Conservation (phyloP, 192 early-diverging fungal genomes). For the Coemansia sp. region DNA sequence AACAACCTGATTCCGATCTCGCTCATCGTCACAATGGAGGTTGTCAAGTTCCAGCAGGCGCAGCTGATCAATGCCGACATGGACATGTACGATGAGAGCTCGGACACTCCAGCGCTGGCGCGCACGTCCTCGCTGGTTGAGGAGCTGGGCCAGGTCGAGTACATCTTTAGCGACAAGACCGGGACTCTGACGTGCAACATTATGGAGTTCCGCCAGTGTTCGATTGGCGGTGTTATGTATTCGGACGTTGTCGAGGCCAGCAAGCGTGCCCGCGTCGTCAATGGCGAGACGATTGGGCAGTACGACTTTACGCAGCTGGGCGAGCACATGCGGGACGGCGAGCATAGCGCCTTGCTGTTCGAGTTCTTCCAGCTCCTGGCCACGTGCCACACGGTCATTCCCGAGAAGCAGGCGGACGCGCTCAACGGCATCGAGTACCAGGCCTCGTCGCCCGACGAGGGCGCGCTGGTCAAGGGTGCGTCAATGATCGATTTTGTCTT, state of each 20-base stretch:
- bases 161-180: constrained; percentile 96
- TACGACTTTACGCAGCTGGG: constrained; percentile 59
- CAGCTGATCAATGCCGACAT: constrained; percentile 85
- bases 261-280: constrained; percentile 70
- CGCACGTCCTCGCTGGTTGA: constrained; percentile 91
- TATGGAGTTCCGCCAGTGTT: constrained; percentile 85
- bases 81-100: constrained; percentile 93
- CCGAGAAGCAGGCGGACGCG: constrained; percentile 62
- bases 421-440: constrained; percentile 74
- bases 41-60: constrained; percentile 90
- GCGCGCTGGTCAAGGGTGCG: constrained; percentile 82
- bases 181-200: constrained; percentile 83
- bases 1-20: constrained; percentile 99
- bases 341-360: constrained; percentile 63
- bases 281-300: constrained; percentile 61
- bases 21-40: constrained; percentile 98
- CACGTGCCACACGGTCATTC: constrained; percentile 98
- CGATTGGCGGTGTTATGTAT: constrained; percentile 89
- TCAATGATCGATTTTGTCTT: constrained; percentile 59
- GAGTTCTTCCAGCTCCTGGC: constrained; percentile 89
- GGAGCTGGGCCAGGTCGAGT: constrained; percentile 95
- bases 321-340: constrained; percentile 51
- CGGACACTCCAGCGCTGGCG: constrained; percentile 88
- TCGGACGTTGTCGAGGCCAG: constrained; percentile 85
- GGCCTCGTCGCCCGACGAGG: constrained; percentile 96